Conservation (phyloP, 805 yeast genomes). For the Wickerhamiella sergipiensis region DNA sequence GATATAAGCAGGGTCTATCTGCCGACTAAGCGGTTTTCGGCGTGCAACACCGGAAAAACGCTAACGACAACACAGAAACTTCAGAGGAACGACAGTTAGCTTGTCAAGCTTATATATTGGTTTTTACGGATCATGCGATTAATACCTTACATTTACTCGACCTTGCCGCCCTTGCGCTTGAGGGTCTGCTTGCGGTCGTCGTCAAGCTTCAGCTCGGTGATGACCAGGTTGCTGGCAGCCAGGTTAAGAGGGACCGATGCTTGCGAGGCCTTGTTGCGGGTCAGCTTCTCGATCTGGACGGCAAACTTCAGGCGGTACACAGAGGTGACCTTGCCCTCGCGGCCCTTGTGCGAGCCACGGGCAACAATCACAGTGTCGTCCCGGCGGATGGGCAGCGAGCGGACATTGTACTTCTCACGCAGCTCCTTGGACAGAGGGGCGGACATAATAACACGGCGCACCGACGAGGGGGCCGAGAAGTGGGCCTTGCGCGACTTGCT, state of each 20-base stretch:
- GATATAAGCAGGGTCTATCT: no score
- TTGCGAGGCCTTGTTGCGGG: slow-evolving; percentile 97
- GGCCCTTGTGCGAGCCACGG: slow-evolving; percentile 99
- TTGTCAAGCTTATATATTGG: background rate
- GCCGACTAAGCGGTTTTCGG: no score
- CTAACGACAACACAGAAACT: no score
- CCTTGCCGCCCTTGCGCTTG: slow-evolving; percentile 95
- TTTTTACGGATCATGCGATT: background rate
- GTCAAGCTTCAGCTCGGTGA: slow-evolving; percentile 96
- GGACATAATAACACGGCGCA: slow-evolving; percentile 86
- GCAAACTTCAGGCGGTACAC: slow-evolving; percentile 98
- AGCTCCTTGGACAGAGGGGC: slow-evolving; percentile 99
- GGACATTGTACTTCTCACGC: slow-evolving; percentile 92
- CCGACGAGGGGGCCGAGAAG: slow-evolving; percentile 95
- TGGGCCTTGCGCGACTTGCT: slow-evolving; percentile 99
- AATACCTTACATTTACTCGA: slow-evolving; percentile 45
- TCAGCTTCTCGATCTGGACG: slow-evolving; percentile 91
- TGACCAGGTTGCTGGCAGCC: slow-evolving; percentile 97
- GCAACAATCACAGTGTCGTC: slow-evolving; percentile 91
- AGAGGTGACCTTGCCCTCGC: slow-evolving; percentile 94
- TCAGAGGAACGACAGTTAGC: background rate
- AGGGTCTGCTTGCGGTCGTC: slow-evolving; percentile 97
- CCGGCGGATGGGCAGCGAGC: slow-evolving; percentile 93
- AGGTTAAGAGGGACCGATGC: slow-evolving; percentile 94
- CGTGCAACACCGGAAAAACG: no score